These are phyloP conservation scores for Yamadazyma atmosphaerica DNA, from an alignment of 1,139 yeast genomes.

Conservation along the genomic window DNA sequence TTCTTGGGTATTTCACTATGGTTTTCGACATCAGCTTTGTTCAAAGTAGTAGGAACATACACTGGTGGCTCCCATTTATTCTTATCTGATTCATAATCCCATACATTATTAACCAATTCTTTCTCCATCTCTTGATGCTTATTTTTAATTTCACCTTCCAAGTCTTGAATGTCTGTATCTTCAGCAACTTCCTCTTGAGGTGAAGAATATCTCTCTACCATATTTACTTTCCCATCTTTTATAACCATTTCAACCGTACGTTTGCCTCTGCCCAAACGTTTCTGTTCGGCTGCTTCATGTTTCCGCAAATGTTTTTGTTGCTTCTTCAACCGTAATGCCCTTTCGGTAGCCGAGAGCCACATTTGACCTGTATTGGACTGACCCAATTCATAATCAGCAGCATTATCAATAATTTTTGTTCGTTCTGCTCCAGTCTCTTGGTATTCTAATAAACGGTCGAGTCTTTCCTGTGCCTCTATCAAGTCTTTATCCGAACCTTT, in stretches of 20 bases:
- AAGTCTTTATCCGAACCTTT: conserved; percentile 53
- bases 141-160: conserved; percentile 27
- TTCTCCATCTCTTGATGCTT: conserved; percentile 18
- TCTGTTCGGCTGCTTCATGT: conserved; percentile 57
- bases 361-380: conserved; percentile 50
- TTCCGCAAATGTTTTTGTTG: conserved; percentile 75
- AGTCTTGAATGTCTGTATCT: conserved; percentile 26
- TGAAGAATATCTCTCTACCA: conserved; percentile 39
- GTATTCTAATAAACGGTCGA: conserved; percentile 71
- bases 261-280: conserved; percentile 70
- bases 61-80: conserved; percentile 54
- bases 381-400: conserved; percentile 78
- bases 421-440: conserved; percentile 89
- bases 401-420: conserved; percentile 89
- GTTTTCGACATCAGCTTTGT: neutral
- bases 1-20: conserved; percentile 5
- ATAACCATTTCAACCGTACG: conserved; percentile 77
- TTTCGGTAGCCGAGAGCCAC: conserved; percentile 90
- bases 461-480: conserved; percentile 64
- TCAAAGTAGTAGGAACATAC: conserved; percentile 21
- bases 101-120: conserved; percentile 25
- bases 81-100: conserved; percentile 61
- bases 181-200: conserved; percentile 20
- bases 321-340: conserved; percentile 76
- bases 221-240: conserved; percentile 73